Evolutionary conservation across 805 yeast genomes (phyloP), one percentile per base, ranked within the genome.

Genomic region (Scheffersomyces lignosus): DNA sequence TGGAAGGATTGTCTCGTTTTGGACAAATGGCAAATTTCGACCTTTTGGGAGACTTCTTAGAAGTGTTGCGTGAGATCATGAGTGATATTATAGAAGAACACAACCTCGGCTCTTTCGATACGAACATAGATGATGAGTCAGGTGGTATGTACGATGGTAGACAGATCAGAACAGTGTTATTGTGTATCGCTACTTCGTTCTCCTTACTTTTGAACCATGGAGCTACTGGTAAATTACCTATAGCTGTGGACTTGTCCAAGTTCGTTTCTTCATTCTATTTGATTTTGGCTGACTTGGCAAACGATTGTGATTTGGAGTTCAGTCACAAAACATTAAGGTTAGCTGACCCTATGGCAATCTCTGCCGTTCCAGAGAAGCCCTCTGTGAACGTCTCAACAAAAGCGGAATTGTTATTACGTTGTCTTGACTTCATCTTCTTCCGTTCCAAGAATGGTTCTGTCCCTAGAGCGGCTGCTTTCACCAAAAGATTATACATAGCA

Each of bases 21-120:
- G 96, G 98, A 2, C 93, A 84, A 52, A 81, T 90, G 81, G 89
- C 95, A 16, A 93, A 93, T 56, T 80, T 91, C 39, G 98, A 93
- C 47, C 70, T 93, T 30, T 74, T 93, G 48, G 98, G 98, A 17
- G 99, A 93, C 58, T 81, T 93, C 62, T 70, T 93, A 34, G 95
- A 84, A 56, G 96, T 90, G 5, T 72, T 93, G 59, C 74, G 90
- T 48, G 98, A 93, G 60, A 76, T 90, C 16, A 78, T 88, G 58
- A 51, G 53, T 9, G 86, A 76, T 38, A 71, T 68, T 14, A 50
- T 70, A n/a, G 66, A 58, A 2, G 76, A 72, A 6, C 73, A 76
- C 39, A 53, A 68, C 3, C 44, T 60, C 26, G 58, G 70, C 13
- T 64, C 73, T 30, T 51, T 71, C 30, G 57, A 45, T 10, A 55